Evolutionary conservation across 192 early-diverging fungal species (phyloP), one percentile per base, ranked within the genome.

Genomic region (Cetraspora pellucida): DNA sequence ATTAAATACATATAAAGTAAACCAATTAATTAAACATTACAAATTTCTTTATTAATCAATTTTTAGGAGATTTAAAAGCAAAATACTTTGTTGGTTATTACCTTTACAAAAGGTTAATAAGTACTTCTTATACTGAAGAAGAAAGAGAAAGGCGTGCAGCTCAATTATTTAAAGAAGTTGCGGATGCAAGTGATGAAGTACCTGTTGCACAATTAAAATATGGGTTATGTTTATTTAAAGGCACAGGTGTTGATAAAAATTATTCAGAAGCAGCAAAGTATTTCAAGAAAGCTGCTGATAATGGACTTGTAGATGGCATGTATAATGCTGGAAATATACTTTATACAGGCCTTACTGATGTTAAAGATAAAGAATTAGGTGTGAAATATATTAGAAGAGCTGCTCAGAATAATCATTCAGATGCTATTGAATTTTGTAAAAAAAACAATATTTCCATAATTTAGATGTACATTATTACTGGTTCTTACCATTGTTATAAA

Each of bases 321-420:
- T 54, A 54, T 60, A 60, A 60, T 60, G 58, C 13, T 65, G 63
- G 63, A 65, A 65, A 44, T 65, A 10, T 43, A 45, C 43, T 43
- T 44, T 65, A 44, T 43, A 65, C 28, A 10, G 63, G 63, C n/a
- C 7, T 9, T 44, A 21, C 10, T 65, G 37, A 6, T 65, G 0
- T 3, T 7, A 43, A 65, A 60, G 16, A 65, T 65, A 19, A 23
- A 37, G 30, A 6, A n/a, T 37, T 37, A n/a, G 63, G 30, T 43
- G 43, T 65, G 19, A 0, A 44, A 19, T 65, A 65, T 65, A 43
- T 65, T 19, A 65, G 19, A 65, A 21, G 9, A 44, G 63, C 63
- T 10, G 63, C 63, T 10, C 10, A 43, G 10, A 44, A 65, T n/a
- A 37, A 65, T n/a, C 37, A 65, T 19, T 13, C 16, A 8, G 19